Evolutionary conservation across 2,329 filamentous ascomycete species (phyloP).

Genomic region (Talaromyces sp.): DNA sequence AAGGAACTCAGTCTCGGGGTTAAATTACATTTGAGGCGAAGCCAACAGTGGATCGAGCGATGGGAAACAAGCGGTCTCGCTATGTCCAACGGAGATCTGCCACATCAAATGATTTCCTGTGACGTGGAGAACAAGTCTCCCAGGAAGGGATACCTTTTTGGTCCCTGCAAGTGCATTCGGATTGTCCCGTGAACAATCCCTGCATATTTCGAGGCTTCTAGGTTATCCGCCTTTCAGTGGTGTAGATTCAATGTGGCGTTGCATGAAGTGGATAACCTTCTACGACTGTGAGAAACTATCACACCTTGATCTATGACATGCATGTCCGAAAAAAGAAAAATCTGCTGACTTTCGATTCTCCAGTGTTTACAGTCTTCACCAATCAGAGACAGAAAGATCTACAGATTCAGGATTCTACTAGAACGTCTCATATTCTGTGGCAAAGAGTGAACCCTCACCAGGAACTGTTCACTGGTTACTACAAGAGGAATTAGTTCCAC

Average conservation of each 20-base stretch:
- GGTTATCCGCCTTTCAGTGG: conserved; percentile 2
- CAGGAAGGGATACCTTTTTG: background rate
- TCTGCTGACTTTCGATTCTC: background rate
- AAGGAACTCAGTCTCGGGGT: conserved; percentile 2
- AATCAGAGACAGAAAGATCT: background rate
- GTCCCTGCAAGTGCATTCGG: background rate
- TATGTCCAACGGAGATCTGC: conserved; percentile 7
- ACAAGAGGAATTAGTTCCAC: background rate
- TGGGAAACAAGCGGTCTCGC: background rate
- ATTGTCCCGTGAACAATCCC: conserved; percentile 10
- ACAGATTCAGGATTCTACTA: background rate
- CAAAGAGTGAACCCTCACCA: background rate
- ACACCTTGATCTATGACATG: conserved; percentile 7
- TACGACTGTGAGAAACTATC: background rate
- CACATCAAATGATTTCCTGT: conserved; percentile 8
- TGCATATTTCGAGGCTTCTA: background rate
- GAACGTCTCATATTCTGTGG: background rate
- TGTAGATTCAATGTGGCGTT: conserved; percentile 4
- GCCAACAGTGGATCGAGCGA: background rate
- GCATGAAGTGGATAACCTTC: conserved; percentile 3
- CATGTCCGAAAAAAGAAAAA: conserved; percentile 7
- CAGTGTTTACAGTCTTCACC: background rate
- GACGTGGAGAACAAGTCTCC: conserved; percentile 6
- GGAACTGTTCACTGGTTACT: background rate
- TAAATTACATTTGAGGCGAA: conserved; percentile 5